Conservation (phyloP, 2,329 filamentous ascomycete species). For the Microdochium trichocladiopsis region DNA sequence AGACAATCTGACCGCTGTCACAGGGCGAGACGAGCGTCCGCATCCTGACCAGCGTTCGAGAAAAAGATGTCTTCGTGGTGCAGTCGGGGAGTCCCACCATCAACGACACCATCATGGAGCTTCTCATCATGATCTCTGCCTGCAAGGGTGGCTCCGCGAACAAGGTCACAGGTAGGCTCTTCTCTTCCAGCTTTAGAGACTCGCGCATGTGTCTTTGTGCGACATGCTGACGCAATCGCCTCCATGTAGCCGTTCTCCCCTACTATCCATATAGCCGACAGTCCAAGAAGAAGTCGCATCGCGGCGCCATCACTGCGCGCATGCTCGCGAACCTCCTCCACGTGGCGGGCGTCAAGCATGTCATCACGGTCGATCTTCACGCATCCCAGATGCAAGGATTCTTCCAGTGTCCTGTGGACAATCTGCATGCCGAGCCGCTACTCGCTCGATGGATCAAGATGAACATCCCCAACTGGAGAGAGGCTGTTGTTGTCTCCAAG, state of each 20-base stretch:
- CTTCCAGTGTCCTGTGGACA: slow-evolving; percentile 96
- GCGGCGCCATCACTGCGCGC: slow-evolving; percentile 90
- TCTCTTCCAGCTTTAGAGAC: slow-evolving; percentile 1
- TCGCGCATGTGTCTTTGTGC: background rate
- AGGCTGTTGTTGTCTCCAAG: slow-evolving; percentile 95
- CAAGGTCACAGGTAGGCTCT: slow-evolving; percentile 78
- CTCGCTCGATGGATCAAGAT: slow-evolving; percentile 92
- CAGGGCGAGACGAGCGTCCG: slow-evolving; percentile 65
- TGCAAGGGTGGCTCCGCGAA: slow-evolving; percentile 97
- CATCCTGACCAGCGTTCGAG: slow-evolving; percentile 72
- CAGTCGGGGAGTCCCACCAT: slow-evolving; percentile 94
- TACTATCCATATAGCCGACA: slow-evolving; percentile 99
- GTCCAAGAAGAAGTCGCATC: slow-evolving; percentile 97
- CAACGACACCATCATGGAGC: slow-evolving; percentile 98
- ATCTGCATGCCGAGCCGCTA: slow-evolving; percentile 90
- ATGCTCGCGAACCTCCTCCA: slow-evolving; percentile 95
- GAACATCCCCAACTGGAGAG: slow-evolving; percentile 80
- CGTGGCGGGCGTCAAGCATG: slow-evolving; percentile 92
- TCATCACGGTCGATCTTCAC: slow-evolving; percentile 95
- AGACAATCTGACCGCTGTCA: slow-evolving; percentile 13
- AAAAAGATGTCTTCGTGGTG: slow-evolving; percentile 98
- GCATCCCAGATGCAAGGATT: slow-evolving; percentile 99
- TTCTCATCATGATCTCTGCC: slow-evolving; percentile 97
- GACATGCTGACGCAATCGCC: slow-evolving; percentile 6
- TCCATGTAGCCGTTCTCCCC: slow-evolving; percentile 64